A percentile compares a stretch with the other conserved stretches of the same genome.
Conservation (phyloP, 208 protist species). For the Trypanosoma theileri region DNA sequence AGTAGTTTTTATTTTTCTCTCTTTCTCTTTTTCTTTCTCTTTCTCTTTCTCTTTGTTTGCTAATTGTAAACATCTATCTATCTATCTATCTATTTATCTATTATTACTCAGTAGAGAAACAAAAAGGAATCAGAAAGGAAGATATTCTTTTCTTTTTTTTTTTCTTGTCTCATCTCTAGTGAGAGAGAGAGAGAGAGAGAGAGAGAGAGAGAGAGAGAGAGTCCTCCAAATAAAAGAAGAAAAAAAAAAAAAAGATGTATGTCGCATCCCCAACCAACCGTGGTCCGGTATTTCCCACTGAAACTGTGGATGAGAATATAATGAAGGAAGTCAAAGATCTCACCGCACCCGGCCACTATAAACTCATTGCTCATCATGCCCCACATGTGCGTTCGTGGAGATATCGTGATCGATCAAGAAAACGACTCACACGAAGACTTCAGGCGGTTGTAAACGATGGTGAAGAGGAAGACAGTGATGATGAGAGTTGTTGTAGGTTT, state of each 20-base stretch:
- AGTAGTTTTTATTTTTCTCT: not conserved
- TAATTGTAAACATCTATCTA: slow-evolving; percentile 5
- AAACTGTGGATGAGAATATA: not conserved
- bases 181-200: too few relatives aligned
- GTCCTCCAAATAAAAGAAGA: too few relatives aligned
- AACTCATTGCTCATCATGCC: not conserved
- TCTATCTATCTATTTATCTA: not conserved
- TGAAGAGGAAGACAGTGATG: slow-evolving; percentile 6
- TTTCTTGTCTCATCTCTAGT: not conserved
- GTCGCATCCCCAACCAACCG: too few relatives aligned
- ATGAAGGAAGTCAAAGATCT: slow-evolving; percentile 16
- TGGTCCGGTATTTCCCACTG: too few relatives aligned
- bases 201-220: too few relatives aligned
- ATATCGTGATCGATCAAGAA: not conserved
- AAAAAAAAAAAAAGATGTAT: too few relatives aligned
- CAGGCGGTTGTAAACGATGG: not conserved
- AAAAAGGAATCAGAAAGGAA: not conserved
- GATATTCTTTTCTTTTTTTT: not conserved
- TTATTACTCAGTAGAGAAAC: not conserved
- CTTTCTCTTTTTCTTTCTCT: not conserved
- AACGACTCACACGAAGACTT: slow-evolving; percentile 15
- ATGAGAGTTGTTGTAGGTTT: not conserved
- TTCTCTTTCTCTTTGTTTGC: slow-evolving; percentile 1
- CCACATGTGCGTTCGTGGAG: slow-evolving; percentile 12
- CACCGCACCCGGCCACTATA: slow-evolving; percentile 14